phyloP scores from a whole-genome alignment of 192 early-diverging fungal species.

The Podila epigama region DNA sequence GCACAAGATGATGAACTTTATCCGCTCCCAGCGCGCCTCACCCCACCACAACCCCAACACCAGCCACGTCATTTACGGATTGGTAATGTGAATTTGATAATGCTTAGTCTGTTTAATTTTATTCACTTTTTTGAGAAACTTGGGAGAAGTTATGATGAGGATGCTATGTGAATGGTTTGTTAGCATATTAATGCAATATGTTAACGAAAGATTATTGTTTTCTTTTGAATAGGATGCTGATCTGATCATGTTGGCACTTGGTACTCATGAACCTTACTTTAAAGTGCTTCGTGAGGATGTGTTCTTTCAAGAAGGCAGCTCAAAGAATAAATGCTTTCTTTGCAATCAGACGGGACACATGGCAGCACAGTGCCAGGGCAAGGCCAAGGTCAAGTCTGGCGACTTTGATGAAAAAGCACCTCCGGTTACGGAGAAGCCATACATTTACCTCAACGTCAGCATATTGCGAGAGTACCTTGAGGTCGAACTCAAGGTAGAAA shows the following conservation, averaged over 20 bases:
- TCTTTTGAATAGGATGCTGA: slow-evolving; percentile 81
- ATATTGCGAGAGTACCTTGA: slow-evolving; percentile 93
- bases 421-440: slow-evolving; percentile 62
- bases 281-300: slow-evolving; percentile 96
- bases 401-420: slow-evolving; percentile 60
- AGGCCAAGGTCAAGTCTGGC: slow-evolving; percentile 56
- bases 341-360: slow-evolving; percentile 71
- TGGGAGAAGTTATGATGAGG: too few species aligned
- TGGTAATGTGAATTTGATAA: slow-evolving; percentile 44
- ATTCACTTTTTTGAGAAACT: too few species aligned
- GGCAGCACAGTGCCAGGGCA: slow-evolving; percentile 70
- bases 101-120: not conserved
- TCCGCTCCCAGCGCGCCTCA: slow-evolving; percentile 80
- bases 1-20: slow-evolving; percentile 99
- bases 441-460: slow-evolving; percentile 83
- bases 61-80: slow-evolving; percentile 90
- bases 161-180: slow-evolving; percentile 9
- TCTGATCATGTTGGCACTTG: slow-evolving; percentile 96
- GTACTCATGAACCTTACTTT: slow-evolving; percentile 98
- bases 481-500: slow-evolving; percentile 74
- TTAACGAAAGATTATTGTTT: not conserved
- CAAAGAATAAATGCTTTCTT: slow-evolving; percentile 71
- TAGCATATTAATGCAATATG: not conserved
- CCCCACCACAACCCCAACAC: slow-evolving; percentile 91
- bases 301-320: slow-evolving; percentile 74